phyloP scores from a whole-genome alignment of 441 rosid species.

The Hura crepitans region DNA sequence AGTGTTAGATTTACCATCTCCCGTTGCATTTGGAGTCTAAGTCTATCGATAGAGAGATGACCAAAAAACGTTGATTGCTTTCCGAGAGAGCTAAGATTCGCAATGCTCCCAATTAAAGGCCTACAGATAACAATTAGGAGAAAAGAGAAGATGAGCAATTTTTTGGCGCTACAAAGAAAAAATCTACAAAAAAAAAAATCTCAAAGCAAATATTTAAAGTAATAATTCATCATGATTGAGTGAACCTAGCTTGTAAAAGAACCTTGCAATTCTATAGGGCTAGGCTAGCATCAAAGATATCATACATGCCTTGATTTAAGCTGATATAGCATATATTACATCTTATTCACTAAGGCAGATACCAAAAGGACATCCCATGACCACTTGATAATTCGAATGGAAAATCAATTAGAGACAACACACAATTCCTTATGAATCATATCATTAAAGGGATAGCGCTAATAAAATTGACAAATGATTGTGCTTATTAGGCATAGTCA shows the following conservation, averaged over 20 bases:
- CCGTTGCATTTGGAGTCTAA: conserved; percentile 45
- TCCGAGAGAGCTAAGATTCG: conserved; percentile 43
- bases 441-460: neutral
- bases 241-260: neutral
- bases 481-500: neutral
- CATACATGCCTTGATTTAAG: neutral
- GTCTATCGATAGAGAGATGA: conserved; percentile 51
- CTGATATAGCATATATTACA: neutral
- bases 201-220: neutral
- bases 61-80: conserved; percentile 55
- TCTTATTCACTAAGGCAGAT: neutral
- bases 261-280: neutral
- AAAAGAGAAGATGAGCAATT: neutral
- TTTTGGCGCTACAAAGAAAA: neutral
- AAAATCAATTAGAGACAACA: neutral
- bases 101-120: conserved; percentile 65
- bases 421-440: neutral
- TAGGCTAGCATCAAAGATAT: neutral
- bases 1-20: conserved; percentile 43
- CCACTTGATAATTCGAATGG: neutral
- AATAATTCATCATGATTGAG: neutral
- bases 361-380: neutral
- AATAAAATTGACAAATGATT: neutral
- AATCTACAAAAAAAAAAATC: too few species aligned
- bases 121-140: conserved; percentile 33